These are phyloP conservation scores for Fusarium liriodendri DNA, from an alignment of 2,329 filamentous ascomycete species.

Conservation along the genomic window DNA sequence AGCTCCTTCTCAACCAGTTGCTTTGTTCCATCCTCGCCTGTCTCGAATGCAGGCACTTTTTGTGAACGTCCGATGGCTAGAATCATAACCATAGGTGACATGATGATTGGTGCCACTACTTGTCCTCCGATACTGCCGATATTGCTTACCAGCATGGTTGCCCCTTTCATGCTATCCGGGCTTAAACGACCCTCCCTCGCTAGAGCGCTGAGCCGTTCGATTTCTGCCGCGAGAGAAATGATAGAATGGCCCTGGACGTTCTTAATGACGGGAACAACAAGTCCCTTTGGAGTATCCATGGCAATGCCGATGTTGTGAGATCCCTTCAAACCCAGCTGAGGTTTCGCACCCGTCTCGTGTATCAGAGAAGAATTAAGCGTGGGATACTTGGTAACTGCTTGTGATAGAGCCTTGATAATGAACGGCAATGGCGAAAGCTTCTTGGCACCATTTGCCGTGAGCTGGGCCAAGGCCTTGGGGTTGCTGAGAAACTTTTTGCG, in stretches of 20 bases:
- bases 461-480: background rate
- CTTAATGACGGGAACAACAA: slow-evolving; percentile 15
- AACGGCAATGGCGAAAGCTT: slow-evolving; percentile 8
- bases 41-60: background rate
- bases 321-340: background rate
- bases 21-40: background rate
- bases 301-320: slow-evolving; percentile 22
- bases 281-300: slow-evolving; percentile 13
- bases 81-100: background rate
- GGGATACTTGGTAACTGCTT: background rate
- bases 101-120: background rate
- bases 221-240: background rate
- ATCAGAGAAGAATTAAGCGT: slow-evolving; percentile 3
- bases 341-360: background rate
- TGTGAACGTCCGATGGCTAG: background rate
- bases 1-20: background rate
- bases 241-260: slow-evolving; percentile 16
- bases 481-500: background rate
- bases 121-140: background rate
- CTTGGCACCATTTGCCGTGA: background rate
- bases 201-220: background rate
- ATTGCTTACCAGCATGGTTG: background rate
- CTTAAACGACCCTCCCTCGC: background rate
- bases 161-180: slow-evolving; percentile 4
- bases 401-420: slow-evolving; percentile 14